These are phyloP conservation scores for Pseudogymnoascus sp. DNA, from an alignment of 2,329 filamentous ascomycete genomes.

Conservation along the genomic window DNA sequence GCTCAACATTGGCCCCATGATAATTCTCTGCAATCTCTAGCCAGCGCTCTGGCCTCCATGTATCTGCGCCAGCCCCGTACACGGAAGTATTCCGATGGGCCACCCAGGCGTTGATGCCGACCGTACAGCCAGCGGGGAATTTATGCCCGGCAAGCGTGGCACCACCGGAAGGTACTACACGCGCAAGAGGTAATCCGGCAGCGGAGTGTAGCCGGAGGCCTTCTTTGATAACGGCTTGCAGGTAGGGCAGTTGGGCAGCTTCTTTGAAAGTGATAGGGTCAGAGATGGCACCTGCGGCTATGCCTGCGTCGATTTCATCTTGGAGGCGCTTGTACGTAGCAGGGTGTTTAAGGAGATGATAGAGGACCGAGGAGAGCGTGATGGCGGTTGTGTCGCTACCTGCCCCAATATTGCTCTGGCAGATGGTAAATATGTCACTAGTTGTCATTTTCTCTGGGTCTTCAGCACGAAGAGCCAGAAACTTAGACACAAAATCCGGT, in stretches of 20 bases:
- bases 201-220: constrained; percentile 35
- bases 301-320: constrained; percentile 29
- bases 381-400: constrained; percentile 32
- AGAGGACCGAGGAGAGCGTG: constrained; percentile 26
- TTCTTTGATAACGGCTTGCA: constrained; percentile 29
- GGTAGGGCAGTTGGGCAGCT: constrained; percentile 19
- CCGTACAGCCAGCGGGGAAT: constrained; percentile 34
- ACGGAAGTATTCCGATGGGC: constrained; percentile 35
- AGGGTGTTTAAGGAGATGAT: constrained; percentile 23
- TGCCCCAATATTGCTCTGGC: constrained; percentile 21
- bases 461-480: constrained; percentile 31
- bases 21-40: constrained; percentile 24
- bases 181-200: constrained; percentile 39
- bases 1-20: constrained; percentile 12
- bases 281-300: constrained; percentile 10
- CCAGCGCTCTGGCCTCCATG: constrained; percentile 40
- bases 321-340: constrained; percentile 27
- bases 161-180: constrained; percentile 38
- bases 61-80: constrained; percentile 35
- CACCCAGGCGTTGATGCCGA: constrained; percentile 37
- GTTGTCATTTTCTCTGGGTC: constrained; percentile 27
- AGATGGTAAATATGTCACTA: constrained; percentile 25
- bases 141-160: constrained; percentile 32
- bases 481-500: constrained; percentile 34
- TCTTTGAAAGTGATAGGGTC: constrained; percentile 22